Percentiles rank a stretch among this genome's conserved stretches.
Conservation (phyloP, 164 flowering plant genomes). For the Magnolia kwangsiensis region DNA sequence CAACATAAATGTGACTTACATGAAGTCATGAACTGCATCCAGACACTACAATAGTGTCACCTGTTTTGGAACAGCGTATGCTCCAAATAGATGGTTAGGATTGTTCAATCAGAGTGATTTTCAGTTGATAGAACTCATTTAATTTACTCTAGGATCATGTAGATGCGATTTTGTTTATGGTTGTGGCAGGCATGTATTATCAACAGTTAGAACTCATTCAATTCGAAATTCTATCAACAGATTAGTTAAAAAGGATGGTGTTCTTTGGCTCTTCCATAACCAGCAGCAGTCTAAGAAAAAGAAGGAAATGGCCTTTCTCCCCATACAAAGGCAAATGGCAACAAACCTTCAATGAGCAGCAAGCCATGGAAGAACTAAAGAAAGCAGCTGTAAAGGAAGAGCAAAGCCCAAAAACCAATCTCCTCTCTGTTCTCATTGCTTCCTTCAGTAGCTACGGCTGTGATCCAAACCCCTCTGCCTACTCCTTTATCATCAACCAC, state of each 20-base stretch:
- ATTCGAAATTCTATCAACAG: constrained; percentile 10
- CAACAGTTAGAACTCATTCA: background rate
- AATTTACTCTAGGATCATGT: too few relatives aligned
- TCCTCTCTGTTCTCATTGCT: constrained; percentile 40
- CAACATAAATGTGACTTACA: too few relatives aligned
- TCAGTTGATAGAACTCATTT: too few relatives aligned
- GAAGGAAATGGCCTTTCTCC: constrained; percentile 26
- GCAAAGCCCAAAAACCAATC: constrained; percentile 20
- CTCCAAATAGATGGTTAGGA: too few relatives aligned
- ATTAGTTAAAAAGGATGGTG: background rate
- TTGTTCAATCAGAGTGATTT: too few relatives aligned
- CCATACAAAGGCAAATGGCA: constrained; percentile 33
- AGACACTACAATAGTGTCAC: too few relatives aligned
- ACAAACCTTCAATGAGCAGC: constrained; percentile 23
- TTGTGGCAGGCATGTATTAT: background rate
- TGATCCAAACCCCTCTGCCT: constrained; percentile 59
- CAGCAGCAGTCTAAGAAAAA: constrained; percentile 20
- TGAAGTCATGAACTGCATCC: too few relatives aligned
- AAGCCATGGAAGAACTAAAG: constrained; percentile 39
- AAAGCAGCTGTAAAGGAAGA: constrained; percentile 12
- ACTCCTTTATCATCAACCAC: constrained; percentile 46
- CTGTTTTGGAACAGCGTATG: too few relatives aligned
- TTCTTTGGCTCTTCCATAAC: background rate
- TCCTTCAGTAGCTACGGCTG: constrained; percentile 46
- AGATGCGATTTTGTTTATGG: too few relatives aligned